These are phyloP conservation scores for Kurtzmaniella fragi DNA, from an alignment of 805 yeast genomes.

Conservation along the genomic window DNA sequence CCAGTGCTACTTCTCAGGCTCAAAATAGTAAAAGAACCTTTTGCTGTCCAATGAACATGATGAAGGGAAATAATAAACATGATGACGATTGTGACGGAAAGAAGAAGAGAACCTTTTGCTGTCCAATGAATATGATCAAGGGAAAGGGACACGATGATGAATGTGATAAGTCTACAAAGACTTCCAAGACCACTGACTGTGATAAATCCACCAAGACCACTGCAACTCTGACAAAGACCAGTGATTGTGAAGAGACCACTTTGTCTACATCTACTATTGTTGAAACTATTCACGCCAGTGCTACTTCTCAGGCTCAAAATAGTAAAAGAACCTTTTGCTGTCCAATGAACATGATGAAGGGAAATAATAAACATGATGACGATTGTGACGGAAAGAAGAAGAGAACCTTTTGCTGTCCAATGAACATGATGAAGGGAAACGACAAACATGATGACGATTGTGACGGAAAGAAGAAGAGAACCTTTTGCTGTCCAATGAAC, in stretches of 20 bases:
- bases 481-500: not conserved
- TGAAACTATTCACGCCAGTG: no score
- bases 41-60: no score
- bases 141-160: not conserved
- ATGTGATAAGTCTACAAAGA: no score
- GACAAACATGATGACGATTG: not conserved
- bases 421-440: not conserved
- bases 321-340: not conserved
- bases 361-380: not conserved
- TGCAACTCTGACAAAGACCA: no score
- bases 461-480: not conserved
- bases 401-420: not conserved
- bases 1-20: no score
- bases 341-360: no score
- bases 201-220: no score
- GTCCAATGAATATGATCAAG: not conserved
- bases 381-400: not conserved
- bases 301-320: no score
- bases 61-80: not conserved
- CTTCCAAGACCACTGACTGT: no score
- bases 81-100: not conserved
- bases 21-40: not conserved
- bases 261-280: no score
- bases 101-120: not conserved
- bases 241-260: not conserved